These are phyloP conservation scores for Boletus reticuloceps DNA, from an alignment of 768 basidiomycete species.

Conservation along the genomic window DNA sequence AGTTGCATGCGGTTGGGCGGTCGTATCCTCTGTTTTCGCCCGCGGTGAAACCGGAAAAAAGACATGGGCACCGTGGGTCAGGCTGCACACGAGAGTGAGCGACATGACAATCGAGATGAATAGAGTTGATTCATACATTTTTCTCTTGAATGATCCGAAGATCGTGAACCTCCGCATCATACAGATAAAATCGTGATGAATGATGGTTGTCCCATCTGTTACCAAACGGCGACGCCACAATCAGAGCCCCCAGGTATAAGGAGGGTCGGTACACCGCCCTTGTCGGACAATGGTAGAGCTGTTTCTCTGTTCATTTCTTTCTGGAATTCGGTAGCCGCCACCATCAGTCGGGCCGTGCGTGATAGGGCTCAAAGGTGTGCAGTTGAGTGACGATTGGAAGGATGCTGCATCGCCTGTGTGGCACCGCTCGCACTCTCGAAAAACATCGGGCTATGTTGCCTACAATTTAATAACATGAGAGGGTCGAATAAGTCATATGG, in stretches of 20 bases:
- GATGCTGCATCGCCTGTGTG: background rate
- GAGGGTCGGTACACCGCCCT: background rate
- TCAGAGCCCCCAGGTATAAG: conserved; percentile 1
- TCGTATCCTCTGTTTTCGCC: background rate
- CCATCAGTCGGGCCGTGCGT: background rate
- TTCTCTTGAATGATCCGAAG: conserved; percentile 10
- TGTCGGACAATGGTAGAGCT: background rate
- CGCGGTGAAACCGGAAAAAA: background rate
- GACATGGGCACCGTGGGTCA: background rate
- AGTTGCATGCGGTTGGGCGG: background rate
- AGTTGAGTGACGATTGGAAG: background rate
- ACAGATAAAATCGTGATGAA: background rate
- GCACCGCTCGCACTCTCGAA: background rate
- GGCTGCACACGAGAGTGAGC: conserved; percentile 10
- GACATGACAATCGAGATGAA: background rate
- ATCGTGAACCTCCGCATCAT: background rate
- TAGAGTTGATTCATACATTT: conserved; percentile 5
- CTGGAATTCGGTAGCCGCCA: background rate
- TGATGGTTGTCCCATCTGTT: conserved; percentile 5
- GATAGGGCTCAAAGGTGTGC: background rate
- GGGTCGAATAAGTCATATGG: background rate
- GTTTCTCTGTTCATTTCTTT: background rate
- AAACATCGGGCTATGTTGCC: background rate
- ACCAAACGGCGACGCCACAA: conserved; percentile 11
- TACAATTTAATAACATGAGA: conserved; percentile 1